Percentiles rank a stretch among this genome's conserved stretches.
Conservation (phyloP, 352 stramenopile species). For the Porosira glacialis region DNA sequence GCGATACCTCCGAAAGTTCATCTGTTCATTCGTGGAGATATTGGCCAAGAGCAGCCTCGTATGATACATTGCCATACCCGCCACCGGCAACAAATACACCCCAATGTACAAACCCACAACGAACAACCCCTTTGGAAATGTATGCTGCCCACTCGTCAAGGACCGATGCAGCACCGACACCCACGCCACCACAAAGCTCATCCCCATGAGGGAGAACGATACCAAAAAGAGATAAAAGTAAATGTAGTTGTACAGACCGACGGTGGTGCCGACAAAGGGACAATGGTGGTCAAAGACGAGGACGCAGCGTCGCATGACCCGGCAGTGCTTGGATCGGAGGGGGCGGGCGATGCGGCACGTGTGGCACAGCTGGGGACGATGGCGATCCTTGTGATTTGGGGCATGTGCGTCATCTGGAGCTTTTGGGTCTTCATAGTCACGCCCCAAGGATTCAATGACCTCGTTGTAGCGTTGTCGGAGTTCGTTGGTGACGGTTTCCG, state of each 20-base stretch:
- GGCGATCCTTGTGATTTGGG: too few relatives aligned
- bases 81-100: slow-evolving; percentile 60
- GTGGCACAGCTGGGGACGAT: too few relatives aligned
- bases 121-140: slow-evolving; percentile 38
- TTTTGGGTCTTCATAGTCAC: slow-evolving; percentile 37
- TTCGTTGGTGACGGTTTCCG: slow-evolving; percentile 48
- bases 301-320: slow-evolving; percentile 81
- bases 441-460: slow-evolving; percentile 48
- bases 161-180: slow-evolving; percentile 58
- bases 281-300: slow-evolving; percentile 83
- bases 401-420: too few relatives aligned
- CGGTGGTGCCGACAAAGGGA: slow-evolving; percentile 82
- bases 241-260: slow-evolving; percentile 86
- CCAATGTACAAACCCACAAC: slow-evolving; percentile 59
- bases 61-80: slow-evolving; percentile 78
- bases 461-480: slow-evolving; percentile 66
- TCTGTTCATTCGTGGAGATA: slow-evolving; percentile 86
- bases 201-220: slow-evolving; percentile 53
- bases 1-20: slow-evolving; percentile 78
- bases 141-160: too few relatives aligned
- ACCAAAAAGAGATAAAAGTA: slow-evolving; percentile 83
- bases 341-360: slow-evolving; percentile 84
- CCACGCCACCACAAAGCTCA: slow-evolving; percentile 69
- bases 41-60: slow-evolving; percentile 79
- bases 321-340: slow-evolving; percentile 84